Base-by-base conservation (phyloP, 2,329 filamentous ascomycete species). In the Epichloe scottii region DNA sequence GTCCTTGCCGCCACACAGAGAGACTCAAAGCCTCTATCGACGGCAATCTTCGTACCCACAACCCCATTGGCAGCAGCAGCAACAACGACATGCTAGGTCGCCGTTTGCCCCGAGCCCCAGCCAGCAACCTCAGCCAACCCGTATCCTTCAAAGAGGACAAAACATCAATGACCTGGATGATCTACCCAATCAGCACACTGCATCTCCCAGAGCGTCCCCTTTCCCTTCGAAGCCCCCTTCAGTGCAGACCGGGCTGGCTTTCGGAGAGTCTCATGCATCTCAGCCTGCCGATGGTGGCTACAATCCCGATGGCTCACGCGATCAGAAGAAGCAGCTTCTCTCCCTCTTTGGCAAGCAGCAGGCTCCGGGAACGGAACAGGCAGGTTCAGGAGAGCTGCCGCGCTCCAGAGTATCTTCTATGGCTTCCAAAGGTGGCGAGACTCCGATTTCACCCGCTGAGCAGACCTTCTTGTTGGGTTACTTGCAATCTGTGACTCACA, bases 391-490 rank as follows among this genome's bases (percentile, higher is more conserved):
- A 7, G 61, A 61, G 3, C 51, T 51, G 4, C 57, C 60, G 1
- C 57, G 57, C 37, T 71, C 70, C 21, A 69, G 69, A 2, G 57
- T 74, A 40, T 67, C 68, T 3, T 74, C 74, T n/a, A 59, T 75
- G 49, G 68, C 68, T 11, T 71, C 73, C 49, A 66, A 65, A 10
- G 61, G 58, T 30, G 68, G 66, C 12, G 69, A 76, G 60, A 72
- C 73, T 34, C 71, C 77, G 12, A 80, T 82, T 43, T 85, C 83
- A 4, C 78, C 85, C 0, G 84, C 80, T 0, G 83, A 93, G 58
- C 84, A 86, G 62, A 82, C 75, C 15, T 93, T 93, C 59, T 68
- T 94, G 62, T 72, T 93, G 48, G 84, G 79, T 10, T 93, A 89
- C 62, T 68, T 94, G 59, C 79, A 87, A 56, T 72, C 72, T 26